Evolutionary conservation across 768 basidiomycete genomes (phyloP), one percentile per base, ranked within the genome.

Genomic region (Mycena galericulata): DNA sequence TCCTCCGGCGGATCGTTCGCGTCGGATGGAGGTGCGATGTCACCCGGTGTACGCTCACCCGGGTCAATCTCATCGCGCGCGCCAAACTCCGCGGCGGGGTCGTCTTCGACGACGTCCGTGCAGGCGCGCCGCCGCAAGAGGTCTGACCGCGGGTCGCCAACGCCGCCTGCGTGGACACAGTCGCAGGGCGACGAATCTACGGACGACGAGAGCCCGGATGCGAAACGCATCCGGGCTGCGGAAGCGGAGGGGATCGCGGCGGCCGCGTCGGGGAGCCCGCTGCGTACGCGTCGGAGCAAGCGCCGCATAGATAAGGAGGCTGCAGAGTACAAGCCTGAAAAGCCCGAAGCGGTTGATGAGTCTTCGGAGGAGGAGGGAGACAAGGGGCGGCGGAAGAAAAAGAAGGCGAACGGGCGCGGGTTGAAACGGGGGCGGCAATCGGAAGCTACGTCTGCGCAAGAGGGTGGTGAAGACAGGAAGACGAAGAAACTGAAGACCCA

Each of bases 361-460:
- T 76, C 77, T 36, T 73, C 67, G 26, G 78, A 76, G 12, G 79
- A 77, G 11, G 76, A 74, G 14, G 72, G 70, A 51, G 62, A 43
- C 64, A 67, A 55, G 41, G 40, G 29, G 14, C 46, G 53, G 55
- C n/a, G 54, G 59, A 66, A 59, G 66, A 65, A 70, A 36, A 59
- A 72, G 9, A 73, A 72, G 18, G 34, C 34, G 34, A 36, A 36
- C 14, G 77, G 72, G 61, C 77, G 78, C 8, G 80, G 80, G 34
- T 59, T 82, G 40, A 85, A 86, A 71, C 75, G 83, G 45, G 75
- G 75, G 9, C 76, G 81, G 32, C 76, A 78, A 20, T 75, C 77
- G 51, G 80, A 81, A 30, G 70, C 74, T 24, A 55, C 67, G 4
- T 46, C 61, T 24, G 56, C 71, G 3, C 62, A 56, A 32, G 72